Conservation (phyloP, 805 yeast species). For the Wickerhamomyces rabaulensis region DNA sequence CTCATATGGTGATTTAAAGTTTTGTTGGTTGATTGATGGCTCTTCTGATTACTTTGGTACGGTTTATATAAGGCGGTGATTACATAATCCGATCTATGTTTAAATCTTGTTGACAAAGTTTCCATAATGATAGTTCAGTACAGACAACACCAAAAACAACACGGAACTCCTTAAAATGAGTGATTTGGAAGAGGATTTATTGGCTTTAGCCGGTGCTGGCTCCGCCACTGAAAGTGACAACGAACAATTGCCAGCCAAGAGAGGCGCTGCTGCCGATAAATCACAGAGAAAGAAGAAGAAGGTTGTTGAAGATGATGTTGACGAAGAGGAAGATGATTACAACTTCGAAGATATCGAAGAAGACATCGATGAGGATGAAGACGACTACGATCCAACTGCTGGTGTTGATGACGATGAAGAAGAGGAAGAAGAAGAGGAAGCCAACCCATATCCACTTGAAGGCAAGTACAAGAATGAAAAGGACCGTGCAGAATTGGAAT, state of each 20-base stretch:
- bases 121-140: no score
- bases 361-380: conserved; percentile 32
- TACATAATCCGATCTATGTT: not conserved
- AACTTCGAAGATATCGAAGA: conserved; percentile 25
- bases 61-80: no score
- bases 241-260: conserved; percentile 30
- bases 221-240: conserved; percentile 29
- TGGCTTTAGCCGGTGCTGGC: conserved; percentile 85
- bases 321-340: conserved; percentile 11
- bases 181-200: conserved; percentile 89
- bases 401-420: conserved; percentile 37
- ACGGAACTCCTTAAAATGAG: conserved; percentile 12
- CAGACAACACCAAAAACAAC: not conserved
- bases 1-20: no score
- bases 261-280: conserved; percentile 17
- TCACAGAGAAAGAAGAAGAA: conserved; percentile 23
- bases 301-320: conserved; percentile 15
- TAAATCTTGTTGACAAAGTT: no score
- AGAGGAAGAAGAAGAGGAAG: conserved; percentile 34
- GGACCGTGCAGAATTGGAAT: conserved; percentile 60
- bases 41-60: no score
- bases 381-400: conserved; percentile 33
- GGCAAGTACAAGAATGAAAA: conserved; percentile 82
- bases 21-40: no score
- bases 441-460: conserved; percentile 87